Conservation (phyloP, 306 rosid species). For the Trichosanthes cucumerina region DNA sequence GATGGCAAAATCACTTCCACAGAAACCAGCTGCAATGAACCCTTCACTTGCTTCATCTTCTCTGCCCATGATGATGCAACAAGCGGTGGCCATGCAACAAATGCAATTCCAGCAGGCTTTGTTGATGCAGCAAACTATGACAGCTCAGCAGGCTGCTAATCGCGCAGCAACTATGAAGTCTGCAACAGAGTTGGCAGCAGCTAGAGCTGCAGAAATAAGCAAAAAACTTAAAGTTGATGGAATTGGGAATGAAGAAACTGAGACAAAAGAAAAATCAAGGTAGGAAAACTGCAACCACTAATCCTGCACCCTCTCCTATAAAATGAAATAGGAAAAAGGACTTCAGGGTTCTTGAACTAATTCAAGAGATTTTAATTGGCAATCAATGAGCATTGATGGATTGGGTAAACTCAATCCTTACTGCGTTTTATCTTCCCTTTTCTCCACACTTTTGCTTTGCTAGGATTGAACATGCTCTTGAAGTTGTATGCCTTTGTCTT, state of each 20-base stretch:
- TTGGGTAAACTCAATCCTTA: not conserved
- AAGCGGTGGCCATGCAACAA: constrained; percentile 99
- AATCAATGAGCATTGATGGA: not conserved
- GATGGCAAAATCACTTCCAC: constrained; percentile 97
- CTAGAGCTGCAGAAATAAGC: constrained; percentile 96
- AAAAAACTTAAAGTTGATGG: constrained; percentile 80
- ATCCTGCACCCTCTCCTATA: not conserved
- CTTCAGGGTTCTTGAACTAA: not conserved
- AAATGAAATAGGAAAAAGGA: not conserved
- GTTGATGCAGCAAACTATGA: constrained; percentile 89
- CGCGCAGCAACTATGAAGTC: constrained; percentile 95
- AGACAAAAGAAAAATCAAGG: constrained; percentile 65
- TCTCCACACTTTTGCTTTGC: not conserved
- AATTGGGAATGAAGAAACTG: constrained; percentile 40
- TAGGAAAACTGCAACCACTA: constrained; percentile 18
- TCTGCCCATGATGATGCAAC: constrained; percentile 97
- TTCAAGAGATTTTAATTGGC: not conserved
- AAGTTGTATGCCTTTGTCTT: not conserved
- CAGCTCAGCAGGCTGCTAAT: constrained; percentile 91
- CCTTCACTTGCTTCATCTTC: constrained; percentile 71
- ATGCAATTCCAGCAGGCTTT: constrained; percentile 99
- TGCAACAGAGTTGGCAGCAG: constrained; percentile 95
- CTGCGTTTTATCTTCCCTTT: not conserved
- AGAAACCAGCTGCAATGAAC: constrained; percentile 35
- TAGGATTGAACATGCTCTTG: not conserved